Evolutionary conservation across 2,329 filamentous ascomycete genomes (phyloP).

Genomic region (Bipolaris sorokiniana): DNA sequence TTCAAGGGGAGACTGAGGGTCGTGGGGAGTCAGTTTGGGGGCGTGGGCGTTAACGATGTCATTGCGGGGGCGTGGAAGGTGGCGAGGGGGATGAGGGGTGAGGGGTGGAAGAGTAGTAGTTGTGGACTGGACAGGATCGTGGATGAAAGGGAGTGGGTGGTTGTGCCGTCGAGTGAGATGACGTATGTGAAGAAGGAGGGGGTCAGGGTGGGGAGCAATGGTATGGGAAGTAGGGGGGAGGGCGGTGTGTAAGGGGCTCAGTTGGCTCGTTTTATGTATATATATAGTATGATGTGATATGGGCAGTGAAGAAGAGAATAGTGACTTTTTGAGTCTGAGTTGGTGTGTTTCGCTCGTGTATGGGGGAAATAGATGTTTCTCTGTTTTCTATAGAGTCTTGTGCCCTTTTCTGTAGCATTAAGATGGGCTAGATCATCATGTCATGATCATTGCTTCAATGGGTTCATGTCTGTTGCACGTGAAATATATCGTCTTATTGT

Average conservation of each 20-base stretch:
- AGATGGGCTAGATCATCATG: too few species aligned
- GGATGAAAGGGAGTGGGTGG: constrained; percentile 24
- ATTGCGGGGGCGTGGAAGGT: constrained; percentile 63
- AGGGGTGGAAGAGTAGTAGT: constrained; percentile 37
- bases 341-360: too few species aligned
- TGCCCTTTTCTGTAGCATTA: too few species aligned
- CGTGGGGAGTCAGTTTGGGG: constrained; percentile 56
- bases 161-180: constrained; percentile 16
- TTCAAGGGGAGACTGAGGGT: constrained; percentile 72
- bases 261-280: neutral
- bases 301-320: neutral
- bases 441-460: too few species aligned
- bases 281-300: neutral
- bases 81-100: constrained; percentile 48
- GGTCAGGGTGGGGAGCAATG: neutral
- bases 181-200: constrained; percentile 14
- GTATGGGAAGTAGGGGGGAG: constrained; percentile 6
- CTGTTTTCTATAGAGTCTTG: too few species aligned
- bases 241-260: constrained; percentile 1
- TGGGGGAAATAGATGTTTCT: too few species aligned
- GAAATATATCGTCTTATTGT: too few species aligned
- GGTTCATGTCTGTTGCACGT: too few species aligned
- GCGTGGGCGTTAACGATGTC: constrained; percentile 59
- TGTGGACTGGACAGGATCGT: constrained; percentile 34
- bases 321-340: too few species aligned